Evolutionary conservation across 2,329 filamentous ascomycete species (phyloP).

Genomic region (Fusarium bulbicola): DNA sequence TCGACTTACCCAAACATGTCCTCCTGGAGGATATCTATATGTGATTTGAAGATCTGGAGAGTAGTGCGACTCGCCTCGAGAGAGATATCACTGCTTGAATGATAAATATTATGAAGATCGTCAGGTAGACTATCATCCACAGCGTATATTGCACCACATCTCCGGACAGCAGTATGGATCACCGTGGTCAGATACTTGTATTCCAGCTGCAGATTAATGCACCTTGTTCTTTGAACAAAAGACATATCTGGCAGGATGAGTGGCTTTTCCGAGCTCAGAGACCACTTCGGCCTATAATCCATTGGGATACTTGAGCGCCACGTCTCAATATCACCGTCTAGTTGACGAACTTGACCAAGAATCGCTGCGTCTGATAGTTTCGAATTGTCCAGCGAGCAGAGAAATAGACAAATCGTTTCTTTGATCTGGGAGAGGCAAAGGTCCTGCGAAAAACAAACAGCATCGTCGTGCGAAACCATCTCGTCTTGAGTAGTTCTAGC

Average conservation of each 20-base stretch:
- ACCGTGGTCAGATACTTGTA: neutral
- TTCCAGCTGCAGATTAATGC: neutral
- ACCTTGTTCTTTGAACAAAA: neutral
- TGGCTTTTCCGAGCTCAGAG: neutral
- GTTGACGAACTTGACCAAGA: neutral
- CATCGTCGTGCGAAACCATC: rapidly evolving
- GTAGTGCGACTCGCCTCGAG: neutral
- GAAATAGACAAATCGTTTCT: neutral
- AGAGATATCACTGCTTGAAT: conserved; percentile 3
- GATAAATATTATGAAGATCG: neutral
- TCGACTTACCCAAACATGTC: neutral
- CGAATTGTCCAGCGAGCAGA: neutral
- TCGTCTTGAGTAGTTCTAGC: neutral
- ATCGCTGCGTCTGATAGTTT: neutral
- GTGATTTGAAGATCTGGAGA: neutral
- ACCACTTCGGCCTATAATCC: neutral
- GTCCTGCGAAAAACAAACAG: neutral
- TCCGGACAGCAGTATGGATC: neutral
- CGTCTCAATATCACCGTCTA: neutral
- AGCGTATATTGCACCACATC: neutral
- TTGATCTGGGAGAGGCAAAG: neutral
- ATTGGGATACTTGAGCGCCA: neutral
- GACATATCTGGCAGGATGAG: neutral
- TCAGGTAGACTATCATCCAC: neutral
- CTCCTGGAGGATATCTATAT: neutral